Evolutionary conservation across 805 yeast genomes (phyloP).

Genomic region (Ogataea philodendri): DNA sequence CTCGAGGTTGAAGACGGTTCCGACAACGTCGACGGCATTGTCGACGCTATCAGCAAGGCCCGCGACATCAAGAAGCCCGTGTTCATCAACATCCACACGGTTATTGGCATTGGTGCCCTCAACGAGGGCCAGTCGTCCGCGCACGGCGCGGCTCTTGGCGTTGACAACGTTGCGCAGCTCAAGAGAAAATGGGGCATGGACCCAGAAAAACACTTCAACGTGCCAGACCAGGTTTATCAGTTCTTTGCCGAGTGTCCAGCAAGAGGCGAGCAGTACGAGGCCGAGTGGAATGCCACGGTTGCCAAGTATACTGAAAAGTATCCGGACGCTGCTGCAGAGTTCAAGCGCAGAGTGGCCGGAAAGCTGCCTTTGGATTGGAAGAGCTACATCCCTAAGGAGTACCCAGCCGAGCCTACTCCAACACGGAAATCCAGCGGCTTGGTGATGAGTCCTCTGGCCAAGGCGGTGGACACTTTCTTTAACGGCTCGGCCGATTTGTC

Average conservation of each 20-base stretch:
- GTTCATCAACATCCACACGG: conserved; percentile 81
- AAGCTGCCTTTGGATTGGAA: conserved; percentile 86
- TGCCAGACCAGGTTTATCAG: conserved; percentile 80
- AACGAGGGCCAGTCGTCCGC: conserved; percentile 84
- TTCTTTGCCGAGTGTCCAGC: conserved; percentile 55
- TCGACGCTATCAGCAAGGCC: conserved; percentile 72
- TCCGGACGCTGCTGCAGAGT: conserved; percentile 76
- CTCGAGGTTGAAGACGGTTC: conserved; percentile 76
- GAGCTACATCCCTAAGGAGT: conserved; percentile 70
- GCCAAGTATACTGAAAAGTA: conserved; percentile 59
- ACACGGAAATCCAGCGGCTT: conserved; percentile 91
- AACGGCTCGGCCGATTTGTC: conserved; percentile 99
- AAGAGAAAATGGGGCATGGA: conserved; percentile 81
- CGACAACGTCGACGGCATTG: conserved; percentile 68
- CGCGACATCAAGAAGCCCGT: conserved; percentile 75
- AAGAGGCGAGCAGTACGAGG: conserved; percentile 63
- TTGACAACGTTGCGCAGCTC: conserved; percentile 85
- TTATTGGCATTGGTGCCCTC: conserved; percentile 90
- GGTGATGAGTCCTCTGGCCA: conserved; percentile 69
- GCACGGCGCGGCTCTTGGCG: conserved; percentile 94
- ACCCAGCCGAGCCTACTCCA: conserved; percentile 82
- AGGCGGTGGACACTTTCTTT: conserved; percentile 53
- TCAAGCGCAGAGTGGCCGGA: conserved; percentile 70
- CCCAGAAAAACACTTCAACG: conserved; percentile 74
- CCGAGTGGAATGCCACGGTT: conserved; percentile 68